Evolutionary conservation across 352 stramenopile genomes (phyloP).

Genomic region (Globisporangium canariense): DNA sequence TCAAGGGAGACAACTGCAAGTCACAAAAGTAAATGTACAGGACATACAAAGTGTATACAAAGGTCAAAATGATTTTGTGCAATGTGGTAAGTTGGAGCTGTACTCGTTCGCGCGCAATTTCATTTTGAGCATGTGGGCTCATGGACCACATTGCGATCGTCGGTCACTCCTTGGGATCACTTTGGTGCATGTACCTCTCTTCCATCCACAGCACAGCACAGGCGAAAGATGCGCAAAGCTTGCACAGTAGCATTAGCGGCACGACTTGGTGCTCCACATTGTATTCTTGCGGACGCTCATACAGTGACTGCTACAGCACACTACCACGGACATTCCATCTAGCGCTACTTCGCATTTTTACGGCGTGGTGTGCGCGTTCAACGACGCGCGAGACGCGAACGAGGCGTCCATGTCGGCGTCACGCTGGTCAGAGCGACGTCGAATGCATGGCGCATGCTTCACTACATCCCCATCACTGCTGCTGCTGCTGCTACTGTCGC

Average conservation of each 20-base stretch:
- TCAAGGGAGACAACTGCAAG: conserved; percentile 14
- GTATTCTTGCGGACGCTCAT: background rate
- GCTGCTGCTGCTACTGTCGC: background rate
- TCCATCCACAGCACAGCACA: too few relatives aligned
- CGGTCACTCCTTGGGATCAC: background rate
- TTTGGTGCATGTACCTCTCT: background rate
- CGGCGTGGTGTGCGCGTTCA: conserved; percentile 5
- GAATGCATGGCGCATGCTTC: conserved; percentile 12
- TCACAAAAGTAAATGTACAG: conserved; percentile 8
- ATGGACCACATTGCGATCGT: background rate
- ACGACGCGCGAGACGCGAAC: background rate
- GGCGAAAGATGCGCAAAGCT: too few relatives aligned
- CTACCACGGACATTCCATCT: background rate
- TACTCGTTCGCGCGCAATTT: conserved; percentile 11
- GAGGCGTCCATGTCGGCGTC: background rate
- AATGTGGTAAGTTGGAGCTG: background rate
- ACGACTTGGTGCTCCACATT: too few relatives aligned
- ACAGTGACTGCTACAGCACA: background rate
- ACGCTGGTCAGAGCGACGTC: conserved; percentile 4
- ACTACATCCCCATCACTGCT: too few relatives aligned
- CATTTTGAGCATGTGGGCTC: background rate
- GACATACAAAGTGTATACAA: conserved; percentile 5
- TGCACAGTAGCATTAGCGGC: too few relatives aligned
- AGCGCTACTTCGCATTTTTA: background rate
- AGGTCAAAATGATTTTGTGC: conserved; percentile 13